Evolutionary conservation across 2,329 filamentous ascomycete genomes (phyloP).

Genomic region (Microsporum canis): DNA sequence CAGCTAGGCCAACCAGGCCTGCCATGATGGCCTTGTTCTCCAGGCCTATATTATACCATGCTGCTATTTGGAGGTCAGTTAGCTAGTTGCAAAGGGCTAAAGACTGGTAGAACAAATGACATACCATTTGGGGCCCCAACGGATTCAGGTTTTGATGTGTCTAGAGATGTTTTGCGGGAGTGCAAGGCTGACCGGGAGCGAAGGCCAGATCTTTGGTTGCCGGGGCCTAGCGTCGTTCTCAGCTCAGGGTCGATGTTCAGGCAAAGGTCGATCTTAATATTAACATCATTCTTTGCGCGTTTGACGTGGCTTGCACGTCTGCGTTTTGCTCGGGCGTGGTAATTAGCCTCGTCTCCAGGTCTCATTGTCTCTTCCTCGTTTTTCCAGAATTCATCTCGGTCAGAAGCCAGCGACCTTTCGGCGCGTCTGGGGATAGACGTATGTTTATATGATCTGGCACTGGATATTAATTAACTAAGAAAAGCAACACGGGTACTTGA

Average conservation of each 20-base stretch:
- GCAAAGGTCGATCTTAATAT: background rate
- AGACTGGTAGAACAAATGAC: background rate
- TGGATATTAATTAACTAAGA: too few species aligned
- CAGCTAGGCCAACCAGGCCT: background rate
- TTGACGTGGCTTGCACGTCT: background rate
- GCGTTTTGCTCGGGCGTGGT: background rate
- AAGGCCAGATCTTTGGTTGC: background rate
- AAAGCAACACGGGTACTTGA: too few species aligned
- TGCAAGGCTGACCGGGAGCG: background rate
- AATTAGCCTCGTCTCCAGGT: background rate
- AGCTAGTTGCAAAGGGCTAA: background rate
- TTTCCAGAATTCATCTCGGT: too few species aligned
- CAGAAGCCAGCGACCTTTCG: too few species aligned
- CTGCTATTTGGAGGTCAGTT: background rate
- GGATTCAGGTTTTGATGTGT: background rate
- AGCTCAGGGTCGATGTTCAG: background rate
- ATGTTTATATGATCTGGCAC: too few species aligned
- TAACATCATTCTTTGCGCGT: background rate
- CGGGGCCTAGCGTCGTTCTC: background rate
- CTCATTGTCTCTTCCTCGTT: too few species aligned
- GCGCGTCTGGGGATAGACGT: too few species aligned
- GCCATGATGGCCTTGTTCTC: background rate
- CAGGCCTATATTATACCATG: background rate
- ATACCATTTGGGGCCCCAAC: background rate
- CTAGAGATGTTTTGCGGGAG: background rate